Evolutionary conservation across 495 filamentous ascomycete genomes (phyloP).

Genomic region (Neurospora terricola): DNA sequence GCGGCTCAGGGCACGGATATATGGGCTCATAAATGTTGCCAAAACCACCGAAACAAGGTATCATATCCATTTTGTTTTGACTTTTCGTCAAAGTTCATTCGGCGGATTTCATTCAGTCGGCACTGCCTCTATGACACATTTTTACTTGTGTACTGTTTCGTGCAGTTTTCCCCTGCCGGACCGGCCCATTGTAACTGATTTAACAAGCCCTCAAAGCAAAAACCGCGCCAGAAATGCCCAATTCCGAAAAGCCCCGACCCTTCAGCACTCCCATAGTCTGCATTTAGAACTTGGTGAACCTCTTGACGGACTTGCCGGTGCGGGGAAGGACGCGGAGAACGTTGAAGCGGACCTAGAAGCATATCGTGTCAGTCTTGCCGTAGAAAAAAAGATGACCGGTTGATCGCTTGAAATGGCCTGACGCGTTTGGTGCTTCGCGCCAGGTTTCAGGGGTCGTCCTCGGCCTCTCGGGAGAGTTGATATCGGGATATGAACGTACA

Average conservation of each 20-base stretch:
- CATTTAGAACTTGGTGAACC: constrained; percentile 92
- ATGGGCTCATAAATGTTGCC: neutral
- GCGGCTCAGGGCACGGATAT: neutral
- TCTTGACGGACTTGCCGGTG: constrained; percentile 94
- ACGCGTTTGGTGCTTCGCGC: neutral
- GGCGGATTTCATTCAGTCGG: constrained; percentile 30
- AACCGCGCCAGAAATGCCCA: constrained; percentile 45
- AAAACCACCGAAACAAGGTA: constrained; percentile 9
- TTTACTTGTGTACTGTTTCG: constrained; percentile 21
- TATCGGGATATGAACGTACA: constrained; percentile 47
- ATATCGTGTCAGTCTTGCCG: constrained; percentile 7
- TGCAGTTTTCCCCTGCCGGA: constrained; percentile 36
- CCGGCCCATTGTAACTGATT: constrained; percentile 35
- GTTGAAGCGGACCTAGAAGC: constrained; percentile 88
- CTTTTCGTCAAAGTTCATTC: constrained; percentile 17
- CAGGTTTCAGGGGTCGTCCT: neutral
- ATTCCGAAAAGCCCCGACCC: constrained; percentile 23
- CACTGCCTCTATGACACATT: constrained; percentile 37
- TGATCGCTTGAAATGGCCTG: neutral
- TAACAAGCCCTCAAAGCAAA: constrained; percentile 37
- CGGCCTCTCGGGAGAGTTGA: neutral
- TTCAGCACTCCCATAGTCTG: constrained; percentile 6
- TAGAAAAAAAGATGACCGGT: neutral
- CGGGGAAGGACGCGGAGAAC: constrained; percentile 92
- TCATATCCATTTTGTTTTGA: constrained; percentile 11